phyloP scores from a whole-genome alignment of 768 basidiomycete species.

The Zangia roseola region DNA sequence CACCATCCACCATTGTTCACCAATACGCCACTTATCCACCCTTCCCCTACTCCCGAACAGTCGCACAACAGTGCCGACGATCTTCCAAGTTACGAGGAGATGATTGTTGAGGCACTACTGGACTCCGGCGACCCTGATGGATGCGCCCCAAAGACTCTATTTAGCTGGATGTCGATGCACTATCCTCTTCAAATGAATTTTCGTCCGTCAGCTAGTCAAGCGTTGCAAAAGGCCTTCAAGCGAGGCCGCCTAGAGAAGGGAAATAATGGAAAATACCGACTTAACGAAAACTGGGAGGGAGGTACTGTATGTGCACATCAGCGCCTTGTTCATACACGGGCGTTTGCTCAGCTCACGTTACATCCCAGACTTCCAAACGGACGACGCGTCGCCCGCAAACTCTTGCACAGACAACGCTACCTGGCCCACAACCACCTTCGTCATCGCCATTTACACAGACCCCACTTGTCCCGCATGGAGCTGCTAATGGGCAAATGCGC shows the following conservation, averaged over 20 bases:
- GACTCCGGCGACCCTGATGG: conserved; percentile 72
- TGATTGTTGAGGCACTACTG: conserved; percentile 79
- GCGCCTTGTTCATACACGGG: neutral
- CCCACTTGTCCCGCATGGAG: conserved; percentile 39
- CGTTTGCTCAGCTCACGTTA: conserved; percentile 7
- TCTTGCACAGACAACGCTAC: conserved; percentile 28
- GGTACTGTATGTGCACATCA: conserved; percentile 56
- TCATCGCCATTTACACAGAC: conserved; percentile 61
- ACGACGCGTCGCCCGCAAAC: conserved; percentile 80
- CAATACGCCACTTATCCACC: conserved; percentile 35
- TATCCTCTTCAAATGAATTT: conserved; percentile 90
- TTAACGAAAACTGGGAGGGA: conserved; percentile 80
- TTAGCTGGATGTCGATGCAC: conserved; percentile 77
- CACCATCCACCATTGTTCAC: conserved; percentile 35
- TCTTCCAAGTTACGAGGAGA: conserved; percentile 86
- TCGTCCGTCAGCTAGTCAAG: conserved; percentile 85
- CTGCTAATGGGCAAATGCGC: conserved; percentile 35
- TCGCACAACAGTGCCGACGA: conserved; percentile 39
- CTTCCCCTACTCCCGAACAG: conserved; percentile 29
- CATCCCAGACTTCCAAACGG: conserved; percentile 64
- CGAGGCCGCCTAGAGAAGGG: conserved; percentile 79
- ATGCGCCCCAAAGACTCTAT: conserved; percentile 78
- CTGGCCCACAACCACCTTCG: conserved; percentile 27
- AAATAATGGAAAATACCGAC: conserved; percentile 66
- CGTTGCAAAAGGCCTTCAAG: conserved; percentile 82